These are phyloP conservation scores for Nakazawaea ishiwadae DNA, from an alignment of 805 yeast genomes.

Conservation along the genomic window DNA sequence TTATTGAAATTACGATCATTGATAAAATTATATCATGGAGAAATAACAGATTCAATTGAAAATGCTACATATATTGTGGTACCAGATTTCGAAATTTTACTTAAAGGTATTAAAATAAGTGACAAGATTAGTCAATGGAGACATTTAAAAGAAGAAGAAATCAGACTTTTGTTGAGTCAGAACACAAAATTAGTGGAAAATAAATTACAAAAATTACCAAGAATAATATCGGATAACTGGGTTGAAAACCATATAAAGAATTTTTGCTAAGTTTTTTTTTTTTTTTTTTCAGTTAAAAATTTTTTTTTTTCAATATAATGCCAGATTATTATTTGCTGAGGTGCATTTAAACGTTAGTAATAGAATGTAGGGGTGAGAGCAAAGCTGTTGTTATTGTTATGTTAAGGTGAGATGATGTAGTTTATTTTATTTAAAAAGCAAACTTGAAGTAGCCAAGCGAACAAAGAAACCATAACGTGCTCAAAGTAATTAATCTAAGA, in stretches of 20 bases:
- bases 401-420: too few relatives aligned
- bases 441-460: too few relatives aligned
- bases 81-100: constrained; percentile 14
- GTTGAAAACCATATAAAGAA: not conserved
- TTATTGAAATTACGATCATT: constrained; percentile 15
- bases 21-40: constrained; percentile 44
- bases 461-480: too few relatives aligned
- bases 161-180: constrained; percentile 1
- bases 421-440: too few relatives aligned
- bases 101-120: not conserved
- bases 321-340: too few relatives aligned
- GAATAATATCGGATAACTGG: constrained; percentile 28
- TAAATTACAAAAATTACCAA: constrained; percentile 24
- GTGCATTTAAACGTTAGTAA: too few relatives aligned
- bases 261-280: not conserved
- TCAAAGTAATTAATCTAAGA: too few relatives aligned
- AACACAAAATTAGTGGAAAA: constrained; percentile 5
- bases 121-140: not conserved
- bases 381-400: too few relatives aligned
- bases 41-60: constrained; percentile 21
- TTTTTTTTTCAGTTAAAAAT: too few relatives aligned
- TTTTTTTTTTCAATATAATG: too few relatives aligned
- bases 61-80: constrained; percentile 38
- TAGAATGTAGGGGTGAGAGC: too few relatives aligned
- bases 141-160: constrained; percentile 11